Percentiles rank a stretch among this genome's conserved stretches.
These are phyloP conservation scores for Saturnispora zaruensis DNA, from an alignment of 805 yeast species.

Conservation along the genomic window DNA sequence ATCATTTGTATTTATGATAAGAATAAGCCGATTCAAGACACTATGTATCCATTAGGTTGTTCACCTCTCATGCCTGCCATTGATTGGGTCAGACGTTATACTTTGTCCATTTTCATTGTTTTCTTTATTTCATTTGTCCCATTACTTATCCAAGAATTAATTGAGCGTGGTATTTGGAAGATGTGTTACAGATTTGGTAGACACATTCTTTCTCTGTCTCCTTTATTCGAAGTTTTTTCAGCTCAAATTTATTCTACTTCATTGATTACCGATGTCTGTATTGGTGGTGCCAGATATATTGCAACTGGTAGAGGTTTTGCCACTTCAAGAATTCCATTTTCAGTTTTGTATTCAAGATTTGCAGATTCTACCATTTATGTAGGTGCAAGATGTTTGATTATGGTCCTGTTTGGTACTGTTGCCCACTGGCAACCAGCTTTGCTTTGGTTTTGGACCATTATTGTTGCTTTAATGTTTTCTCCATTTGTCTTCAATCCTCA, in stretches of 20 bases:
- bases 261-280: conserved; percentile 57
- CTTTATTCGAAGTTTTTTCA: conserved; percentile 76
- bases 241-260: conserved; percentile 73
- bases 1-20: conserved; percentile 60
- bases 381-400: conserved; percentile 44
- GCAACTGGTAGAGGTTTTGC: conserved; percentile 86
- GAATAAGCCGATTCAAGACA: conserved; percentile 59
- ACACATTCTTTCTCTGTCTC: conserved; percentile 64
- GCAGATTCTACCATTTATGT: conserved; percentile 59
- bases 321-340: conserved; percentile 59
- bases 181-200: conserved; percentile 61
- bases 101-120: conserved; percentile 72
- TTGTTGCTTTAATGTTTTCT: conserved; percentile 55
- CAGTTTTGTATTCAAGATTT: conserved; percentile 58
- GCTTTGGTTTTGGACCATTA: conserved; percentile 66
- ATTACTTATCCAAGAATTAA: conserved; percentile 67
- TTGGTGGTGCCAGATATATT: conserved; percentile 84
- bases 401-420: conserved; percentile 49
- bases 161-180: conserved; percentile 75
- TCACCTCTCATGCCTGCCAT: conserved; percentile 65
- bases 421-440: conserved; percentile 55
- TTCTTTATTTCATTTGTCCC: conserved; percentile 77
- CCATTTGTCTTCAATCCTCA: conserved; percentile 75
- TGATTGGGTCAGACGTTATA: conserved; percentile 77
- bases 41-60: conserved; percentile 60